Conservation (phyloP, 148 eudicot genomes). For the Arbutus unedo region DNA sequence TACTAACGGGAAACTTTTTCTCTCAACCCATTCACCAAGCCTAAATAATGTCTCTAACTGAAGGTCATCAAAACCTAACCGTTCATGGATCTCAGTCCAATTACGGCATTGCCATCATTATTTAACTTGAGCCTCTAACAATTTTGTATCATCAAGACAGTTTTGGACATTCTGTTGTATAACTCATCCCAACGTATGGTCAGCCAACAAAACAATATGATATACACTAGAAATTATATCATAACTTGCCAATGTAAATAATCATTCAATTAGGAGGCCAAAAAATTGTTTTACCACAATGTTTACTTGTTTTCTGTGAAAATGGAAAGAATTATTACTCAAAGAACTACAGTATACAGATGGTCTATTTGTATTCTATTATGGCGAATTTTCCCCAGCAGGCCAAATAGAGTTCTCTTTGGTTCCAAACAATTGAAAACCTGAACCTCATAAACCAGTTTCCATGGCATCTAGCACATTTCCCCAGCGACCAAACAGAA, state of each 20-base stretch:
- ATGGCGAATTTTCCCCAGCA: neutral
- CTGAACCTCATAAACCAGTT: neutral
- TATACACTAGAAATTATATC: neutral
- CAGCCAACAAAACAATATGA: neutral
- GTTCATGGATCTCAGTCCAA: neutral
- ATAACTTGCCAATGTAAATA: neutral
- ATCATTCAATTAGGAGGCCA: neutral
- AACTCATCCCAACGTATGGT: neutral
- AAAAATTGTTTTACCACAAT: neutral
- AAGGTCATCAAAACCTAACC: neutral
- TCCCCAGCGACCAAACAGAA: neutral
- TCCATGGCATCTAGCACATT: neutral
- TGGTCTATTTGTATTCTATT: neutral
- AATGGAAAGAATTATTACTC: too few species aligned
- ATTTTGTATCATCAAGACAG: neutral
- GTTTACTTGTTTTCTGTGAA: neutral
- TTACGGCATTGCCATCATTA: neutral
- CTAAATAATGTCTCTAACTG: neutral
- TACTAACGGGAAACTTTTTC: neutral
- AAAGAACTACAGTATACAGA: neutral
- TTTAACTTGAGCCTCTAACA: neutral
- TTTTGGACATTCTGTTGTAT: neutral
- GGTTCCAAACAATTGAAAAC: neutral
- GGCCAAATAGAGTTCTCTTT: neutral
- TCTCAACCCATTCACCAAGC: neutral